Evolutionary conservation across 192 early-diverging fungal species (phyloP).

Genomic region (Rhizophagus prolifer): DNA sequence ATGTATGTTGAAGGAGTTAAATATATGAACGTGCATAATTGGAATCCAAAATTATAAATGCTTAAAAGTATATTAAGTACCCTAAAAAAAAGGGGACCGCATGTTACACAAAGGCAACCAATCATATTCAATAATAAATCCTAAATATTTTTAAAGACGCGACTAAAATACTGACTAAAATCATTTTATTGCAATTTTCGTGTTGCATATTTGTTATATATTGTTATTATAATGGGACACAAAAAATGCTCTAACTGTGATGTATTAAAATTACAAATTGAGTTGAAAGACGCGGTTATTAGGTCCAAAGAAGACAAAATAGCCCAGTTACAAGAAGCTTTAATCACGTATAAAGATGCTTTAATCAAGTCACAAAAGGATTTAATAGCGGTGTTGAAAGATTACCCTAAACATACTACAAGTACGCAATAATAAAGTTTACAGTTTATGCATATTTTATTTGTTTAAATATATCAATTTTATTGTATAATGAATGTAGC

Average conservation of each 20-base stretch:
- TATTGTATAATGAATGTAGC: neutral
- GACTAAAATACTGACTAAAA: too few species aligned
- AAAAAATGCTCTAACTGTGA: neutral
- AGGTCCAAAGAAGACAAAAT: conserved; percentile 9
- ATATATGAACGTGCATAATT: neutral
- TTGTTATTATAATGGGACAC: neutral
- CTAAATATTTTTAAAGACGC: neutral
- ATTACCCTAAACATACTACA: neutral
- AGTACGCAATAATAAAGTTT: neutral
- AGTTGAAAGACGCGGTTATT: neutral
- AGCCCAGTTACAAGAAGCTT: conserved; percentile 2
- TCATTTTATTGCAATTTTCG: too few species aligned
- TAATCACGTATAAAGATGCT: neutral
- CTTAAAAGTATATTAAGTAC: too few species aligned
- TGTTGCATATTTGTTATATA: too few species aligned
- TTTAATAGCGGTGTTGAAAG: neutral
- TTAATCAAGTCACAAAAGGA: neutral
- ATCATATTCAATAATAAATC: too few species aligned
- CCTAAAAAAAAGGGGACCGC: too few species aligned
- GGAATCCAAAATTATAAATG: conserved; percentile 3
- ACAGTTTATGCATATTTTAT: neutral
- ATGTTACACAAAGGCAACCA: too few species aligned
- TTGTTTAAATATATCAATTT: neutral
- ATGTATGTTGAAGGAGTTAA: conserved; percentile 53
- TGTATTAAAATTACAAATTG: neutral